Percentiles rank a stretch among this genome's conserved stretches.
These are phyloP conservation scores for Chlamydomonas applanata DNA, from an alignment of 139 green algal species.

Conservation along the genomic window DNA sequence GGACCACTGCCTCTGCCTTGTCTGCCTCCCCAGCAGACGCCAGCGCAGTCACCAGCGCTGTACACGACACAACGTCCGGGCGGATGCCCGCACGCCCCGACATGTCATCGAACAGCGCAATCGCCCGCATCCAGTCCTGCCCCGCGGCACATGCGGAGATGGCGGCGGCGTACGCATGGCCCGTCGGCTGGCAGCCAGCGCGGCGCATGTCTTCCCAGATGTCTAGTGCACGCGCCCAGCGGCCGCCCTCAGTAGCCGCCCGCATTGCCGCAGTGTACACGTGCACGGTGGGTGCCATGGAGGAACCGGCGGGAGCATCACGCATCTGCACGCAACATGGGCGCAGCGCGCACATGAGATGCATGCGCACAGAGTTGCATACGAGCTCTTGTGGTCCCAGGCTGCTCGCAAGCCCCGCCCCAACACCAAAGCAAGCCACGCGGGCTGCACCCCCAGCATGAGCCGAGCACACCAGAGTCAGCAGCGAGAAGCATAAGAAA, in stretches of 20 bases:
- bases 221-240: constrained; percentile 60
- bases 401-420: too few species aligned
- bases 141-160: constrained; percentile 80
- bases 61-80: constrained; percentile 89
- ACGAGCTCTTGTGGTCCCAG: too few species aligned
- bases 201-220: constrained; percentile 82
- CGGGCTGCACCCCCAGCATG: too few species aligned
- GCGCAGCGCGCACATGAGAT: too few species aligned
- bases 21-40: constrained; percentile 70
- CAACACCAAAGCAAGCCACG: too few species aligned
- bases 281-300: constrained; percentile 75
- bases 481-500: too few species aligned
- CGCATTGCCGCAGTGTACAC: constrained; percentile 86
- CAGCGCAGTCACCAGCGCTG: constrained; percentile 75
- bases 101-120: constrained; percentile 86
- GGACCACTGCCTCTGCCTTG: constrained; percentile 61
- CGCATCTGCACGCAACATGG: constrained; percentile 42
- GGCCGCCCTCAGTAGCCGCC: constrained; percentile 73
- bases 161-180: constrained; percentile 79
- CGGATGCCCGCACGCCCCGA: constrained; percentile 55
- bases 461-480: too few species aligned
- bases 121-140: constrained; percentile 69
- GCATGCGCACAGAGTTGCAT: too few species aligned
- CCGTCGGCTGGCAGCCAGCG: constrained; percentile 53
- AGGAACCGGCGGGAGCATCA: constrained; percentile 23